These are phyloP conservation scores for Coemansia aciculifera DNA, from an alignment of 192 early-diverging fungal genomes.

Conservation along the genomic window DNA sequence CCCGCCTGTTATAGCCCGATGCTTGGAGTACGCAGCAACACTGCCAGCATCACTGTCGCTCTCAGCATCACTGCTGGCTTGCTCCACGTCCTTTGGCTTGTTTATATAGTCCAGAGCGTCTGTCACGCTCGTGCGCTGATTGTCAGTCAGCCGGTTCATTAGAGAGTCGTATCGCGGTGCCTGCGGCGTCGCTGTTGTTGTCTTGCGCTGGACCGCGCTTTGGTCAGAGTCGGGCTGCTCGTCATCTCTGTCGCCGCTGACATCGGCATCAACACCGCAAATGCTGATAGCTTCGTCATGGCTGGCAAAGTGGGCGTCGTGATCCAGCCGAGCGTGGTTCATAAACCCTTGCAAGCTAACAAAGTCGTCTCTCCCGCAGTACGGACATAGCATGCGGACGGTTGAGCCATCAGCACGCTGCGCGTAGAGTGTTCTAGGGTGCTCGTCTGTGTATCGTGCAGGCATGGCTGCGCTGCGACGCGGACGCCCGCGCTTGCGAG, in stretches of 20 bases:
- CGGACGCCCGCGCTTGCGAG: slow-evolving; percentile 22
- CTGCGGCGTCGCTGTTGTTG: not conserved
- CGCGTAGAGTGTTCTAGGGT: slow-evolving; percentile 27
- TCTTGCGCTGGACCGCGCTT: not conserved
- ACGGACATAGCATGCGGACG: slow-evolving; percentile 72
- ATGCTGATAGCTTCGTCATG: slow-evolving; percentile 71
- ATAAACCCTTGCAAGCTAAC: slow-evolving; percentile 83
- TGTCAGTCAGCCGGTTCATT: slow-evolving; percentile 19
- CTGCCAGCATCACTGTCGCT: slow-evolving; percentile 23
- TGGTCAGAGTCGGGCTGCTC: not conserved
- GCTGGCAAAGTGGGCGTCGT: slow-evolving; percentile 72
- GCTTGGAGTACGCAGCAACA: slow-evolving; percentile 21
- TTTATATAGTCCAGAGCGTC: slow-evolving; percentile 58
- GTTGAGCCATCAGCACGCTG: slow-evolving; percentile 50
- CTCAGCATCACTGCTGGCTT: slow-evolving; percentile 17
- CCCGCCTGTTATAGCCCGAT: slow-evolving; percentile 39
- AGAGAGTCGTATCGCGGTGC: slow-evolving; percentile 17
- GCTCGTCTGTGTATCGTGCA: slow-evolving; percentile 9
- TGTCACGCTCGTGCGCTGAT: slow-evolving; percentile 31
- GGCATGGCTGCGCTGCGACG: slow-evolving; percentile 22
- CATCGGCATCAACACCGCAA: slow-evolving; percentile 68
- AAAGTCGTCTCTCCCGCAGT: slow-evolving; percentile 77
- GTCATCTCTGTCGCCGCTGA: slow-evolving; percentile 1
- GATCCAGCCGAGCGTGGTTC: slow-evolving; percentile 77
- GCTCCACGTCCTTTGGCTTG: not conserved